A percentile compares a stretch with the other conserved stretches of the same genome.
These are phyloP conservation scores for Rhizophagus sp. DNA, from an alignment of 192 early-diverging fungal species.

Conservation along the genomic window DNA sequence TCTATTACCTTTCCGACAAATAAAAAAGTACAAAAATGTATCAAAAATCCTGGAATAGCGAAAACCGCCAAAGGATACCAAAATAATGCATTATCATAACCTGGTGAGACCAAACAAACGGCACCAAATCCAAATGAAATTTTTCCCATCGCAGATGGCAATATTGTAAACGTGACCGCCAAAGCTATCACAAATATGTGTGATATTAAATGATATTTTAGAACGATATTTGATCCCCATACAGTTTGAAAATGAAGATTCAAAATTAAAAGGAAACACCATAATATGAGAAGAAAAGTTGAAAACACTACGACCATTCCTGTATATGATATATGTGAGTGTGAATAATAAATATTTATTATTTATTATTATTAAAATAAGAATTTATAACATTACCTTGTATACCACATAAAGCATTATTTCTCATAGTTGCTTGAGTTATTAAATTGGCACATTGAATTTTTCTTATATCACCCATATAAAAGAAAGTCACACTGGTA, in stretches of 20 bases:
- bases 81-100: background rate
- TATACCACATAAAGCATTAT: background rate
- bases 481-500: background rate
- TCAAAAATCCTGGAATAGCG: background rate
- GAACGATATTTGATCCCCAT: background rate
- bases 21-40: constrained; percentile 10
- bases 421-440: constrained; percentile 3
- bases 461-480: background rate
- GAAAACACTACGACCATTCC: background rate
- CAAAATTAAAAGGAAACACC: constrained; percentile 12
- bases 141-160: background rate
- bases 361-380: too few relatives aligned
- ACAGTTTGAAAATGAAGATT: constrained; percentile 15
- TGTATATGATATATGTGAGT: background rate
- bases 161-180: background rate
- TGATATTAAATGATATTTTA: background rate
- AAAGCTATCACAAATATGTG: background rate
- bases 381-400: background rate
- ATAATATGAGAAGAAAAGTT: background rate
- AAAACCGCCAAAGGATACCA: background rate
- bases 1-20: background rate
- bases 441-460: background rate
- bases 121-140: constrained; percentile 13
- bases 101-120: background rate
- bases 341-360: too few relatives aligned